These are phyloP conservation scores for Fusarium beomiforme DNA, from an alignment of 2,329 filamentous ascomycete species.

Conservation along the genomic window DNA sequence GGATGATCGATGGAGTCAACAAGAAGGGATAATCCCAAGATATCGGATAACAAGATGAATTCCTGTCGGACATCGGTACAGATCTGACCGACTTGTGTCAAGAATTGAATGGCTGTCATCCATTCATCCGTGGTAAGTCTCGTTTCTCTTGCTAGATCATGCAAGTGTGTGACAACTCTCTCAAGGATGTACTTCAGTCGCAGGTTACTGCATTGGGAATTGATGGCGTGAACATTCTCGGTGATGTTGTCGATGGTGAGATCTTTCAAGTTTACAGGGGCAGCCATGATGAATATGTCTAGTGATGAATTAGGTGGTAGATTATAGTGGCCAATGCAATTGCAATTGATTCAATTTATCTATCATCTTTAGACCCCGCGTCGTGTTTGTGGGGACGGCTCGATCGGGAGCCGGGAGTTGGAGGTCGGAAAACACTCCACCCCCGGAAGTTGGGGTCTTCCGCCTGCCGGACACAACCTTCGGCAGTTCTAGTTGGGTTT, in stretches of 20 bases:
- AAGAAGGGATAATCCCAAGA: conserved; percentile 77
- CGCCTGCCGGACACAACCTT: neutral
- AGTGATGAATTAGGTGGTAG: neutral
- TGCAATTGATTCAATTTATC: neutral
- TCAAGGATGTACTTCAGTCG: conserved; percentile 76
- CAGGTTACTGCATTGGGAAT: conserved; percentile 70
- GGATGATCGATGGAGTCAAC: conserved; percentile 83
- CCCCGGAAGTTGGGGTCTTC: neutral
- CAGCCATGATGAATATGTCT: neutral
- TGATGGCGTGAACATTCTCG: conserved; percentile 75
- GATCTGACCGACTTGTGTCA: conserved; percentile 74
- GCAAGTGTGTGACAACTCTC: conserved; percentile 75
- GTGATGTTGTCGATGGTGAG: conserved; percentile 80
- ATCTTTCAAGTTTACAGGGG: conserved; percentile 50
- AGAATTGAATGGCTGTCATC: conserved; percentile 75
- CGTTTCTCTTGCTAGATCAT: conserved; percentile 81
- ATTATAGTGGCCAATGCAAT: neutral
- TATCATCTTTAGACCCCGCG: conserved; percentile 1
- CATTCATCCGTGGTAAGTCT: conserved; percentile 77
- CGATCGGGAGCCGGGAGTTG: neutral
- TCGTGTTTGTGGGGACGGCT: neutral
- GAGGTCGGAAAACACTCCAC: neutral
- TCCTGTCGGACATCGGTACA: conserved; percentile 76
- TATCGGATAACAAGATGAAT: conserved; percentile 80
- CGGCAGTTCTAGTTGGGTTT: neutral